phyloP scores from a whole-genome alignment of 2,329 filamentous ascomycete genomes.

The Trichoderma sp. region DNA sequence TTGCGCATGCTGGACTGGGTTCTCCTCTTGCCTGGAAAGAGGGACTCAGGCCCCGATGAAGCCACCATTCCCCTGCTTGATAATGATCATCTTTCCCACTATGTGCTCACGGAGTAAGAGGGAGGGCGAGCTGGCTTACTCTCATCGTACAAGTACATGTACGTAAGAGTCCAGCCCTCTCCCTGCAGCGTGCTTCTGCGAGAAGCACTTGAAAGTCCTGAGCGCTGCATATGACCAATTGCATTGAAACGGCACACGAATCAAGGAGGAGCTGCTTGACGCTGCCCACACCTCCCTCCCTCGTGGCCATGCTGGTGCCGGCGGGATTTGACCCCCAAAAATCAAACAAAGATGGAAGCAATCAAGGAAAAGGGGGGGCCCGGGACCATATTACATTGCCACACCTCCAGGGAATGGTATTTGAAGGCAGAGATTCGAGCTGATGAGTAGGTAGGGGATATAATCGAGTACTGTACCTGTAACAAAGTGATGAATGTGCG shows the following conservation, averaged over 20 bases:
- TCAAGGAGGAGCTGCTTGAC: background rate
- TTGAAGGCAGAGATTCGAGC: background rate
- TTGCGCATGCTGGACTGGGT: conserved; percentile 1
- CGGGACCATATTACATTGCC: background rate
- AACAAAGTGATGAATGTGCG: too few relatives aligned
- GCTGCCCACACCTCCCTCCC: background rate
- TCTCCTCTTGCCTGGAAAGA: background rate
- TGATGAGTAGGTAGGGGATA: conserved; percentile 1
- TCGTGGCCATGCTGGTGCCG: conserved; percentile 17
- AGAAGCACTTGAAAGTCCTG: background rate
- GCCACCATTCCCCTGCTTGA: background rate
- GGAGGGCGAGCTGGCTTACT: background rate
- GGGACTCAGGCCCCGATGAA: background rate
- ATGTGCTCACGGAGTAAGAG: background rate
- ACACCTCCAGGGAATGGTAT: background rate
- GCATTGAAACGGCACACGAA: conserved; percentile 3
- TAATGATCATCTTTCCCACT: background rate
- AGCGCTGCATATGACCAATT: conserved; percentile 21
- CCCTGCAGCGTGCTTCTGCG: background rate
- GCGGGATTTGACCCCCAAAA: background rate
- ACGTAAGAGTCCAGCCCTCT: background rate
- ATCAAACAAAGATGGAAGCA: too few relatives aligned
- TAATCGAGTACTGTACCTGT: background rate
- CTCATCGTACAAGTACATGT: too few relatives aligned
- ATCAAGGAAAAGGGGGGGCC: conserved; percentile 6